Percentiles rank a stretch among this genome's conserved stretches.
Evolutionary conservation across 75 land plant species (phyloP).

Genomic region (Cryptomeria japonica): DNA sequence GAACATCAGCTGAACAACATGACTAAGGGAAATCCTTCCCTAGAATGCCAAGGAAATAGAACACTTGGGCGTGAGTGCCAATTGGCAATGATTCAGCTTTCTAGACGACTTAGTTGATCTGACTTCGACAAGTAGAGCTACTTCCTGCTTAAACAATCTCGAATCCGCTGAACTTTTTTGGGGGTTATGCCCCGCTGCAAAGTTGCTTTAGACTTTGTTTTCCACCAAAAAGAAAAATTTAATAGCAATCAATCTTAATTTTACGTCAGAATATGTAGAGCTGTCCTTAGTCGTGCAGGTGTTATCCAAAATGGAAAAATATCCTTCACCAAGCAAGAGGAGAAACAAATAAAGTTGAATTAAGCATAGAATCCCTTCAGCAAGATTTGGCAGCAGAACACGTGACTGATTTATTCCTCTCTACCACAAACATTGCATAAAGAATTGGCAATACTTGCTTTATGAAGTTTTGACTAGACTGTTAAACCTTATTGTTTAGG

Average conservation of each 20-base stretch:
- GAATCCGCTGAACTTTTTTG: neutral
- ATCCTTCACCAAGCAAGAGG: too few species aligned
- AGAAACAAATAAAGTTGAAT: neutral
- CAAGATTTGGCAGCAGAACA: neutral
- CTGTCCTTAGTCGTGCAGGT: neutral
- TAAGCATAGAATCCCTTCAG: neutral
- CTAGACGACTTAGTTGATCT: neutral
- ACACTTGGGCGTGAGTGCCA: neutral
- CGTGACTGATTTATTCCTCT: neutral
- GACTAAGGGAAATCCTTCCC: neutral
- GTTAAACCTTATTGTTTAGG: too few species aligned
- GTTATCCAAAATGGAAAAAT: neutral
- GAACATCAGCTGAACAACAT: too few species aligned
- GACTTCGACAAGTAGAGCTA: neutral
- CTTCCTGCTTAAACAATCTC: neutral
- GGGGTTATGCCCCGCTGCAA: neutral
- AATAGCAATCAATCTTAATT: neutral
- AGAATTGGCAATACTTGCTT: neutral
- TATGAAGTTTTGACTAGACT: neutral
- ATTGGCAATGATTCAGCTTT: neutral
- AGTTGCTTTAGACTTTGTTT: too few species aligned
- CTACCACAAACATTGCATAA: neutral
- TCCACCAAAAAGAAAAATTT: neutral
- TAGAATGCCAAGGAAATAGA: neutral
- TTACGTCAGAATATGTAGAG: neutral